These are phyloP conservation scores for Patellaria atrata DNA, from an alignment of 495 filamentous ascomycete genomes.

Conservation along the genomic window DNA sequence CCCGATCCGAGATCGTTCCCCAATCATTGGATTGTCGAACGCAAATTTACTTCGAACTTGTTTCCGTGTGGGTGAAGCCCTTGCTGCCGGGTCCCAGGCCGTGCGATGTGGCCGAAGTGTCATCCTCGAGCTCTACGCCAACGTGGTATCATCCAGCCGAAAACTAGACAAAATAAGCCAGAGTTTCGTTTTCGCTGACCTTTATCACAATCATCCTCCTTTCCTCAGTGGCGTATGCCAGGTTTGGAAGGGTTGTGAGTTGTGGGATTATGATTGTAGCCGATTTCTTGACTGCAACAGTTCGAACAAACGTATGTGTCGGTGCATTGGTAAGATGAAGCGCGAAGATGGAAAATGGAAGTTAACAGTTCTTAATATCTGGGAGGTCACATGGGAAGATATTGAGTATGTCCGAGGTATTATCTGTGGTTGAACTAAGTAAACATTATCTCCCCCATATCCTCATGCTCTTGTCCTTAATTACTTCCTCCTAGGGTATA, in stretches of 20 bases:
- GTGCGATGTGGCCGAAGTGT: constrained; percentile 30
- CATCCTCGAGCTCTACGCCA: constrained; percentile 44
- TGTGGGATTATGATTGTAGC: constrained; percentile 35
- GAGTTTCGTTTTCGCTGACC: constrained; percentile 43
- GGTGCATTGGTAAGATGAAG: constrained; percentile 39
- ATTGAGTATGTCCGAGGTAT: constrained; percentile 31
- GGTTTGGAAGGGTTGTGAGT: constrained; percentile 32
- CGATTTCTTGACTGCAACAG: constrained; percentile 15
- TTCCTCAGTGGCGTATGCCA: constrained; percentile 31
- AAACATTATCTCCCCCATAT: too few species aligned
- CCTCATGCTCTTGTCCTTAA: too few species aligned
- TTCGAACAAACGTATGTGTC: constrained; percentile 27
- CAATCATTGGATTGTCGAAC: constrained; percentile 36
- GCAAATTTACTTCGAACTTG: constrained; percentile 38
- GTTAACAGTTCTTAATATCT: constrained; percentile 38
- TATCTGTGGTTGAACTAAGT: constrained; percentile 18
- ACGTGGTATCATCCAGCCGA: constrained; percentile 39
- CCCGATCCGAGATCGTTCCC: constrained; percentile 35
- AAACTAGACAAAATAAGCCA: constrained; percentile 33
- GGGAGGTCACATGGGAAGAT: constrained; percentile 38
- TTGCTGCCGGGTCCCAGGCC: constrained; percentile 31
- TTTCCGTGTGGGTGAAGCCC: constrained; percentile 45
- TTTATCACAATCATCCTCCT: constrained; percentile 42
- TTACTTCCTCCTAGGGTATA: too few species aligned
- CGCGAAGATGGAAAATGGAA: constrained; percentile 32